A percentile compares a stretch with the other conserved stretches of the same genome.
These are phyloP conservation scores for Ophiocordyceps camponoti-saundersi DNA, from an alignment of 2,329 filamentous ascomycete genomes.

Conservation along the genomic window DNA sequence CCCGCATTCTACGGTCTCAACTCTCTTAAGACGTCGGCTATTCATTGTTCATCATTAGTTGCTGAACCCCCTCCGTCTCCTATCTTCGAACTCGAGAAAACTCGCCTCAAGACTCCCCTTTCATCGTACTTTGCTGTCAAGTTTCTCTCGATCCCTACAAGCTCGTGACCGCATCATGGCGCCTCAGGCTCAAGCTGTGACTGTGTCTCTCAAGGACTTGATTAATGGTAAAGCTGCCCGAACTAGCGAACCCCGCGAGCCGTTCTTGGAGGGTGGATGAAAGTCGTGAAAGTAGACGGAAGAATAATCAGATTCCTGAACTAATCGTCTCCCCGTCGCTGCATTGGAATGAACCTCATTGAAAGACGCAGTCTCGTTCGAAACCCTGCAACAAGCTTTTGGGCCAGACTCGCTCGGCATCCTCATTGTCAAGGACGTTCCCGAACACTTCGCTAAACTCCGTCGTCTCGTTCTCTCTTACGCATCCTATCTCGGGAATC, in stretches of 20 bases:
- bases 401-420: conserved; percentile 84
- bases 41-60: not conserved
- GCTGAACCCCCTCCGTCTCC: not conserved
- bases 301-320: not conserved
- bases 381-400: conserved; percentile 62
- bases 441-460: conserved; percentile 51
- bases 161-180: conserved; percentile 18
- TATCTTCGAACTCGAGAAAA: not conserved
- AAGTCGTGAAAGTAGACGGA: not conserved
- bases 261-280: too few species aligned
- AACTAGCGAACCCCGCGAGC: not conserved
- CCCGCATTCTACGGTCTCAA: too few species aligned
- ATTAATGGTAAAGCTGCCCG: conserved; percentile 28
- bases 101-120: not conserved
- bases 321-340: not conserved
- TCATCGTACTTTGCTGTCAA: not conserved
- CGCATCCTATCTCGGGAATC: conserved; percentile 73
- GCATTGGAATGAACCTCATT: not conserved
- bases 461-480: conserved; percentile 66
- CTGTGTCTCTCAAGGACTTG: conserved; percentile 44
- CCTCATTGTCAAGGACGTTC: conserved; percentile 78
- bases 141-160: not conserved
- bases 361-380: conserved; percentile 48
- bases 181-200: conserved; percentile 35
- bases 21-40: too few species aligned